Conservation (phyloP, 257 asterid genomes). For the Perilla frutescens region DNA sequence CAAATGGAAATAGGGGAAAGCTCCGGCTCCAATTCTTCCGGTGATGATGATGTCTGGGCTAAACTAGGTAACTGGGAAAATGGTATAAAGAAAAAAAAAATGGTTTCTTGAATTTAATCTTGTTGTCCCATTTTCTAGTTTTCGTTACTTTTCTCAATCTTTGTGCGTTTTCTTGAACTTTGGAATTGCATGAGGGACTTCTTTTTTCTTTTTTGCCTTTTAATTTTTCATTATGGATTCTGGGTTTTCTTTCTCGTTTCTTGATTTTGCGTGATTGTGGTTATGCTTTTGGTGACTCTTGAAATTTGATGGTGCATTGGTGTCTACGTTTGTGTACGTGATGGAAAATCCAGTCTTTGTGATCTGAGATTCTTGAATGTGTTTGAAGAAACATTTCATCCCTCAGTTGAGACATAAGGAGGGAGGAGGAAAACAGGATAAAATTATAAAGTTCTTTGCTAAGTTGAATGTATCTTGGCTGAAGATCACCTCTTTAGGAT, state of each 20-base stretch:
- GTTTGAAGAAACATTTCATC: neutral
- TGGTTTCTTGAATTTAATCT: slow-evolving; percentile 6
- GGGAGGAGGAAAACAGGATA: neutral
- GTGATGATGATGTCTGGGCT: slow-evolving; percentile 70
- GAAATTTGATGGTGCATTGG: slow-evolving; percentile 25
- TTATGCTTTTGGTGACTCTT: neutral
- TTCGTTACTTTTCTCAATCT: slow-evolving; percentile 1
- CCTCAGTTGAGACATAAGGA: slow-evolving; percentile 16
- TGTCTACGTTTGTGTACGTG: neutral
- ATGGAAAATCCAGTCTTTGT: slow-evolving; percentile 26
- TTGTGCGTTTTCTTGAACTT: slow-evolving; percentile 14
- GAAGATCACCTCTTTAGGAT: slow-evolving; percentile 13
- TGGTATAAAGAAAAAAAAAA: neutral
- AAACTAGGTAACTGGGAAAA: slow-evolving; percentile 59
- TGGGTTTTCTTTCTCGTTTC: slow-evolving; percentile 20
- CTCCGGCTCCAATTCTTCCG: slow-evolving; percentile 50
- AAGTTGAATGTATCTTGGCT: slow-evolving; percentile 10
- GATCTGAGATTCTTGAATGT: slow-evolving; percentile 20
- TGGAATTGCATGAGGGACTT: slow-evolving; percentile 2
- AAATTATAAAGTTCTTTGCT: neutral
- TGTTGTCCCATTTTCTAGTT: neutral
- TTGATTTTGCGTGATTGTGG: slow-evolving; percentile 6
- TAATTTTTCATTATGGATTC: slow-evolving; percentile 26
- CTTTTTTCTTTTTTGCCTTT: neutral
- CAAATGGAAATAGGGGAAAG: slow-evolving; percentile 79